Evolutionary conservation across 306 rosid genomes (phyloP), one percentile per base, ranked within the genome.

Genomic region (Trifolium repens): DNA sequence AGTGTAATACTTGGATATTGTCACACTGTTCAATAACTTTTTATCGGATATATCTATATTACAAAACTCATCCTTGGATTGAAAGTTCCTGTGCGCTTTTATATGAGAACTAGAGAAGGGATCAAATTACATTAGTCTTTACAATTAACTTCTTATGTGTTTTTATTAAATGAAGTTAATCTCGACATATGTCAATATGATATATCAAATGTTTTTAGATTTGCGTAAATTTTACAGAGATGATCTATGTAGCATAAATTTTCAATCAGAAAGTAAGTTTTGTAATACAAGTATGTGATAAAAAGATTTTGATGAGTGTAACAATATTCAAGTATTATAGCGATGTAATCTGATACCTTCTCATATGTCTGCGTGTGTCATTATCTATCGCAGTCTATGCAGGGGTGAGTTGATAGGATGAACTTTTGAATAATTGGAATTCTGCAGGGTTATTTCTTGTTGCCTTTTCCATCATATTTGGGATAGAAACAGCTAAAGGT

Each of bases 401-500:
- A 24, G 74, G 69, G 60, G 16, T 67, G 27, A 44, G 42, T 55
- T 79, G 49, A 32, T 26, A 27, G 67, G 69, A 68, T 9, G 60
- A 69, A n/a, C 14, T 71, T 67, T 72, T 57, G 7, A 74, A 11
- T 32, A 43, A 32, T 27, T 67, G 14, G 30, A 37, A 27, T 55
- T 70, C 75, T 44, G 72, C 85, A 89, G 92, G 94, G 26, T 62
- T 93, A 80, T 84, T 85, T 86, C 96, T 87, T 42, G 90, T 80
- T 3, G 92, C 87, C 9, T 92, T 73, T 76, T 86, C 92, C 40
- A 83, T 92, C 57, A 81, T 84, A 55, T 78, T 89, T 14, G 90
- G 94, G 52, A 35, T 87, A 39, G 96, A 93, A 71, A 93, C 96
- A 46, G 89, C 96, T 39, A 86, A 82, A 78, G 96, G 93, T 30